Evolutionary conservation across 108 stramenopile species (phyloP).

Genomic region (Fragilariopsis cylindrus): DNA sequence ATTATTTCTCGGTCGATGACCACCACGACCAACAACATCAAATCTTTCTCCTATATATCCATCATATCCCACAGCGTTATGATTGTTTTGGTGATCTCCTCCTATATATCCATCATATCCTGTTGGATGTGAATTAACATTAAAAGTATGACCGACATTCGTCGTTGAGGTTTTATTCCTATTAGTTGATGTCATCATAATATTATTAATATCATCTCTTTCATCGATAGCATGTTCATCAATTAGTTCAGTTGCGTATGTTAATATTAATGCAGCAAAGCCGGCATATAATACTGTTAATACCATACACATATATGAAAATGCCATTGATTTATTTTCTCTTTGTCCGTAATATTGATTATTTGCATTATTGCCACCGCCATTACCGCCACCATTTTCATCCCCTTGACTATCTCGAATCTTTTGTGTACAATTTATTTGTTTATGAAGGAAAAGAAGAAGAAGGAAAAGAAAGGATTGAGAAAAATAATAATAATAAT

Average conservation of each 20-base stretch:
- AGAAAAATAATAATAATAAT: neutral
- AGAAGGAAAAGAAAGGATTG: neutral
- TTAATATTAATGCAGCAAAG: constrained; percentile 69
- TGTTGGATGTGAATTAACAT: constrained; percentile 17
- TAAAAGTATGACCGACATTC: too few relatives aligned
- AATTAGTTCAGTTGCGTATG: constrained; percentile 49
- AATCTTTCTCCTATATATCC: constrained; percentile 55
- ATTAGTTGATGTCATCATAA: constrained; percentile 27
- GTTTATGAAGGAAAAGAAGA: neutral
- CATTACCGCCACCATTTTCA: constrained; percentile 33
- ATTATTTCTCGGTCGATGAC: neutral
- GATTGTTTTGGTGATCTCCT: constrained; percentile 19
- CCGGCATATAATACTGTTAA: constrained; percentile 77
- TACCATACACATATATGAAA: constrained; percentile 80
- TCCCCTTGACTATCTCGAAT: constrained; percentile 59
- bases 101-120: constrained; percentile 47
- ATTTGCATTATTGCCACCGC: constrained; percentile 19
- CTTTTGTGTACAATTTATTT: constrained; percentile 1
- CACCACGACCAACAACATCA: constrained; percentile 32
- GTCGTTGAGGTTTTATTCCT: constrained; percentile 4
- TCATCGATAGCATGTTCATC: constrained; percentile 73
- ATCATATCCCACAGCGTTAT: constrained; percentile 34
- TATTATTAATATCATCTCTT: constrained; percentile 47
- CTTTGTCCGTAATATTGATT: constrained; percentile 30
- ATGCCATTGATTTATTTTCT: constrained; percentile 59